Base-by-base conservation (phyloP, 2,329 filamentous ascomycete genomes). In the Colletotrichum tropicale region DNA sequence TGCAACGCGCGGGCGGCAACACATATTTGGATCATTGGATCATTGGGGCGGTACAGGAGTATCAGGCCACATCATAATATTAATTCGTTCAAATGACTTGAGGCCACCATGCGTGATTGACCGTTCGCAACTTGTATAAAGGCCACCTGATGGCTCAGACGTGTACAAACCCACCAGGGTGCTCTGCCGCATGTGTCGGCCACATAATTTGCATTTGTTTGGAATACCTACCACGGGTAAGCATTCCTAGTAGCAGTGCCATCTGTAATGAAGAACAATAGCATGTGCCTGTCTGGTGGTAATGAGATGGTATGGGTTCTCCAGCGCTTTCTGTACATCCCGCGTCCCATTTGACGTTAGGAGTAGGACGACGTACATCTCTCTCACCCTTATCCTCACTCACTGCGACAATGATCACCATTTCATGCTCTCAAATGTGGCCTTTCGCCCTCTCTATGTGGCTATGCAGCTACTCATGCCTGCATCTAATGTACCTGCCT, bases 11-110 rank as follows among this genome's bases (percentile, higher is more conserved):
- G 60, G 38, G 62, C 71, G 61, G 62, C 30, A 61, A 43, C 32
- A 26, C 62, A 71, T 66, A 55, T 56, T 67, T 48, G 61, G 66
- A 75, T 75, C 48, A 65, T 74, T 76, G 74, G 74, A 76, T 76
- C 70, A 66, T 30, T 10, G 48, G 65, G 24, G 58, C 62, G 64
- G 68, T 69, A 75, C 34, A 56, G 64, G 56, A 24, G 56, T 60
- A 73, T 65, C 58, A 36, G 38, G 62, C 64, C 64, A 64, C 21
- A 67, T 48, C 15, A 21, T 74, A 76, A 68, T 76, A n/a, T 21
- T 74, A 75, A 74, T 75, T 9, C 13, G 18, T 72, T 67, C 7
- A 62, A 67, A n/a, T 4, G 38, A 4, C 2, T 24, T 28, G 10
- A 52, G 43, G 43, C n/a, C n/a, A 21, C 43, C n/a, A 21, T 21